Base-by-base conservation (phyloP, 345 rosid species). In the Turritis glabra region DNA sequence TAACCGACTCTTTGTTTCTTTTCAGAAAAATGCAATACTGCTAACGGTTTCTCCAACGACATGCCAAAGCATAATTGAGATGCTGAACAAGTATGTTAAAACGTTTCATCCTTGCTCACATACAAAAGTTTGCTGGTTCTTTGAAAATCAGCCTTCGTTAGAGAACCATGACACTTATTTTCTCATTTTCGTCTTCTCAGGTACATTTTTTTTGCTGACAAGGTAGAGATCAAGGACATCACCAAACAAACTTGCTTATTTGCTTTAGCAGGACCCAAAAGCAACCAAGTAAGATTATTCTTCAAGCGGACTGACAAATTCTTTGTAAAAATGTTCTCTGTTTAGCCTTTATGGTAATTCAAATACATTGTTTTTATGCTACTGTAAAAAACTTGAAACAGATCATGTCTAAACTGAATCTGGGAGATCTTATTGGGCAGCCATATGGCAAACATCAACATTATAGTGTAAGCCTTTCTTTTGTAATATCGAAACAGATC, bases 121-220 rank as follows among this genome's bases (percentile, higher is more conserved):
- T 61, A 44, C 18, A 22, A 26, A 19, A 3, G 0, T 29, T 14
- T 53, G 5, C 2, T 55, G 4, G 38, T 35, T 58, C 48, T 60
- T 61, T 51, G 38, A 41, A 12, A 25, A 0, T 40, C 19, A 3
- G 47, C 17, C 48, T 60, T 37, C 3, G 2, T 30, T 69, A 0
- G 41, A 44, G 14, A 12, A 25, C 9, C 27, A 0, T 61, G 29
- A 17, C 3, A 41, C n/a, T 68, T 52, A 30, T 13, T 27, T 27
- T 69, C 41, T 55, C 19, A 48, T 71, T 54, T 71, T 53, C 21
- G 3, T 67, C 47, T 26, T 78, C 55, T 30, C 71, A 90, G 98
- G 89, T 89, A 90, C 71, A 82, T 90, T n/a, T 93, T 90, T 75
- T 88, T 90, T 15, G 81, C 96, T 69, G 98, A 93, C 79, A 86